These are phyloP conservation scores for Huiozyma naganishii DNA, from an alignment of 805 yeast genomes.

Conservation along the genomic window DNA sequence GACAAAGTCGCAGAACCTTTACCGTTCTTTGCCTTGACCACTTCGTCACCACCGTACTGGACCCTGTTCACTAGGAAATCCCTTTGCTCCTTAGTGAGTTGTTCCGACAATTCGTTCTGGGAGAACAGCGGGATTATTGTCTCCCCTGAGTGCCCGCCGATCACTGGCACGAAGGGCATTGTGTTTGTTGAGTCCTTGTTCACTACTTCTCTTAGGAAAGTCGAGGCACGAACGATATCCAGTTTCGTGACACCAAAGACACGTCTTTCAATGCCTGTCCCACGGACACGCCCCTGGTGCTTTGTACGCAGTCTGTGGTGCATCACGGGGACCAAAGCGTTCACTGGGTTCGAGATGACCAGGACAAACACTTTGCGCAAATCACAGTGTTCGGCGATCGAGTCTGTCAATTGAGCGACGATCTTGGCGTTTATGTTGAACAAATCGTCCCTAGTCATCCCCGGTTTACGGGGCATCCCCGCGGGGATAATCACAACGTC, in stretches of 20 bases:
- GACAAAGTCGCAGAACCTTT: slow-evolving; percentile 91
- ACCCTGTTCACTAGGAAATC: slow-evolving; percentile 73
- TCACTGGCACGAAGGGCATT: slow-evolving; percentile 50
- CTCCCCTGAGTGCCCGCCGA: slow-evolving; percentile 94
- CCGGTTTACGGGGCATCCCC: slow-evolving; percentile 89
- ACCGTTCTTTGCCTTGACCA: slow-evolving; percentile 89
- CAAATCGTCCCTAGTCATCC: slow-evolving; percentile 87
- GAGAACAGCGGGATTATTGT: slow-evolving; percentile 79
- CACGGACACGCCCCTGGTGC: slow-evolving; percentile 24
- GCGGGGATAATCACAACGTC: slow-evolving; percentile 45
- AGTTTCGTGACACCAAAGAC: slow-evolving; percentile 84
- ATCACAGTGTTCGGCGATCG: slow-evolving; percentile 53
- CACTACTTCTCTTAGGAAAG: slow-evolving; percentile 54
- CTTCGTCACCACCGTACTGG: slow-evolving; percentile 96
- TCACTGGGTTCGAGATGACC: slow-evolving; percentile 87
- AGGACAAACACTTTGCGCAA: slow-evolving; percentile 63
- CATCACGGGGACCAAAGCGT: slow-evolving; percentile 85
- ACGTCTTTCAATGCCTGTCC: slow-evolving; percentile 58
- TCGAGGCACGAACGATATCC: slow-evolving; percentile 73
- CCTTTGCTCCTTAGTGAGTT: slow-evolving; percentile 27
- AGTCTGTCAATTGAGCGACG: slow-evolving; percentile 60
- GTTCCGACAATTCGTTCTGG: slow-evolving; percentile 26
- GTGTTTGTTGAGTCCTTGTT: slow-evolving; percentile 33
- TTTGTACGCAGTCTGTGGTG: slow-evolving; percentile 59
- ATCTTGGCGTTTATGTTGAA: slow-evolving; percentile 78